Conservation (phyloP, 148 eudicot species). For the Rhododendron kiyosumense region DNA sequence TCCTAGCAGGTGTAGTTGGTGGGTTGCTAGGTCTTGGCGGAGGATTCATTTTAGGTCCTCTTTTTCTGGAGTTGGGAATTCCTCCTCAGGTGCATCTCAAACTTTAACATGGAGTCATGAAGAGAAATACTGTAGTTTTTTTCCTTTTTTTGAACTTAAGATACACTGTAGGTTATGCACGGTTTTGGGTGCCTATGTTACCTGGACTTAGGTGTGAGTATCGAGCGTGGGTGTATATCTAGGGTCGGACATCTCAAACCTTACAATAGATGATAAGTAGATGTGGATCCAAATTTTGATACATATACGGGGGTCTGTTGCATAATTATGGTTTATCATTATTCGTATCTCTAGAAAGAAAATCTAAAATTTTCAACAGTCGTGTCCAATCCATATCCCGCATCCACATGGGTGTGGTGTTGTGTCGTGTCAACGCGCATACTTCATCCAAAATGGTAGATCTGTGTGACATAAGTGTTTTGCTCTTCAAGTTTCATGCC, state of each 20-base stretch:
- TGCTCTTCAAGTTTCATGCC: not conserved
- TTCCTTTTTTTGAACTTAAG: not conserved
- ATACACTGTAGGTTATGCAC: not conserved
- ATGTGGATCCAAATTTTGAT: not conserved
- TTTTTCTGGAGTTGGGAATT: slow-evolving; percentile 82
- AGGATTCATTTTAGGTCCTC: slow-evolving; percentile 84
- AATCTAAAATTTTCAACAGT: not conserved
- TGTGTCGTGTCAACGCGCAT: no score
- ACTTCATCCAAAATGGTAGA: no score
- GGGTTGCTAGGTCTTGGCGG: slow-evolving; percentile 95
- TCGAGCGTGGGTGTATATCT: not conserved
- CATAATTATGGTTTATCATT: not conserved
- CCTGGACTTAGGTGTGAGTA: not conserved
- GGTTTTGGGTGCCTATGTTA: not conserved
- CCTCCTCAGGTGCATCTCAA: slow-evolving; percentile 80
- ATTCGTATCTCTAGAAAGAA: not conserved
- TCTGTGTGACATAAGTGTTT: not conserved
- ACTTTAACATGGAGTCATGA: not conserved
- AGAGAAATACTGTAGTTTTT: not conserved
- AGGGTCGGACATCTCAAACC: not conserved
- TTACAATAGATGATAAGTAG: not conserved
- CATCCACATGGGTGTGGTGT: not conserved
- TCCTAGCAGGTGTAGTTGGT: slow-evolving; percentile 82
- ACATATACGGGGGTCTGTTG: not conserved
- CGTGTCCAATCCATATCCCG: not conserved